Conservation (phyloP, 495 filamentous ascomycete species). For the Podospora pseudopauciseta region DNA sequence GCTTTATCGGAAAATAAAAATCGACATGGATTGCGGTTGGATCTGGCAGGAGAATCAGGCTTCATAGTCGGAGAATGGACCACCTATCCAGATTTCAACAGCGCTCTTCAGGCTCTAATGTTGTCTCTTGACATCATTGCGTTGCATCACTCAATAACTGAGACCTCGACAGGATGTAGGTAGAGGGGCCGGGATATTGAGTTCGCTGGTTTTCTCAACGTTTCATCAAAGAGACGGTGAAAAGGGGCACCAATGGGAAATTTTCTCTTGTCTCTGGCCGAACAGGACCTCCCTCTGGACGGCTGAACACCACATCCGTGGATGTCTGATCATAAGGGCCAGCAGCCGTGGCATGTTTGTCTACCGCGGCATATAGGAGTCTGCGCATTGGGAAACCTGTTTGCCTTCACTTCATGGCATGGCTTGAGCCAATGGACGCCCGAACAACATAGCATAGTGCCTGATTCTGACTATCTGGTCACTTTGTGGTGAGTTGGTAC, state of each 20-base stretch:
- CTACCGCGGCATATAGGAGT: background rate
- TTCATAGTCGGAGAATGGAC: too few species aligned
- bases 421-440: background rate
- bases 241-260: conserved; percentile 7
- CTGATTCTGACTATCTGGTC: background rate
- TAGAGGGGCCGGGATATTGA: background rate
- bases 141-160: conserved; percentile 16
- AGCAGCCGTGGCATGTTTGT: background rate
- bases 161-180: background rate
- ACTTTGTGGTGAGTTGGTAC: background rate
- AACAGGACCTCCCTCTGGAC: background rate
- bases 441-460: background rate
- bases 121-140: conserved; percentile 20
- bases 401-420: background rate
- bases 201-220: background rate
- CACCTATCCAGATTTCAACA: too few species aligned
- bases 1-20: too few species aligned
- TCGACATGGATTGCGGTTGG: too few species aligned
- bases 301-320: background rate
- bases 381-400: conserved; percentile 4
- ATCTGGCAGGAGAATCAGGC: too few species aligned
- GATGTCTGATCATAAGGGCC: background rate
- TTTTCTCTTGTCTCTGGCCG: background rate
- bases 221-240: background rate
- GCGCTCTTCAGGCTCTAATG: too few species aligned